Percentiles rank a stretch among this genome's conserved stretches.
Conservation (phyloP, 1,139 yeast genomes). For the Suhomyces choctaworum region DNA sequence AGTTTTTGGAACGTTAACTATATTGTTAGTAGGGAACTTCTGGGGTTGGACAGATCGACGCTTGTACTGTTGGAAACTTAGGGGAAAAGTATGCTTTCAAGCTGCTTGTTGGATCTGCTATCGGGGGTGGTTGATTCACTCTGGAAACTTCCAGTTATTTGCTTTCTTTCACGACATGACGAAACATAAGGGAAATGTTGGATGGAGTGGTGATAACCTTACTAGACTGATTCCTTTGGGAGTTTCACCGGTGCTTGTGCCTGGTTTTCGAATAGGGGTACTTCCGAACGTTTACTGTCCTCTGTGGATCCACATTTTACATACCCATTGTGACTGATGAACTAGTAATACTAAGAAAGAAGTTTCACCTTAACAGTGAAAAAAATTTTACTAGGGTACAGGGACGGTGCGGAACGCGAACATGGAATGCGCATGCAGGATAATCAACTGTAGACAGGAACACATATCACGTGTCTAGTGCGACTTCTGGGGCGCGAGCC, state of each 20-base stretch:
- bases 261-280: not conserved
- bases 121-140: not conserved
- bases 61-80: too few relatives aligned
- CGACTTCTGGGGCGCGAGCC: constrained; percentile 14
- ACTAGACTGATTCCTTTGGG: too few relatives aligned
- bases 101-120: too few relatives aligned
- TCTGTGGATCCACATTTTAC: constrained; percentile 15
- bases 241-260: too few relatives aligned
- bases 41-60: too few relatives aligned
- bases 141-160: too few relatives aligned
- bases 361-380: constrained; percentile 14
- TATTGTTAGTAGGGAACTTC: constrained; percentile 33
- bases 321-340: constrained; percentile 38
- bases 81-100: too few relatives aligned
- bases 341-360: constrained; percentile 19
- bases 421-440: constrained; percentile 7
- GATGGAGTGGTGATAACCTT: too few relatives aligned
- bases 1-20: constrained; percentile 99
- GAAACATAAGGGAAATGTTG: too few relatives aligned
- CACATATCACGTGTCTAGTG: constrained; percentile 9
- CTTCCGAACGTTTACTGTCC: not conserved
- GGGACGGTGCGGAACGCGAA: constrained; percentile 1
- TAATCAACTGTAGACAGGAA: not conserved
- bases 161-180: too few relatives aligned
- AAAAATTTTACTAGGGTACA: constrained; percentile 15